These are phyloP conservation scores for Sphaceloma murrayae DNA, from an alignment of 2,329 filamentous ascomycete species.

Conservation along the genomic window DNA sequence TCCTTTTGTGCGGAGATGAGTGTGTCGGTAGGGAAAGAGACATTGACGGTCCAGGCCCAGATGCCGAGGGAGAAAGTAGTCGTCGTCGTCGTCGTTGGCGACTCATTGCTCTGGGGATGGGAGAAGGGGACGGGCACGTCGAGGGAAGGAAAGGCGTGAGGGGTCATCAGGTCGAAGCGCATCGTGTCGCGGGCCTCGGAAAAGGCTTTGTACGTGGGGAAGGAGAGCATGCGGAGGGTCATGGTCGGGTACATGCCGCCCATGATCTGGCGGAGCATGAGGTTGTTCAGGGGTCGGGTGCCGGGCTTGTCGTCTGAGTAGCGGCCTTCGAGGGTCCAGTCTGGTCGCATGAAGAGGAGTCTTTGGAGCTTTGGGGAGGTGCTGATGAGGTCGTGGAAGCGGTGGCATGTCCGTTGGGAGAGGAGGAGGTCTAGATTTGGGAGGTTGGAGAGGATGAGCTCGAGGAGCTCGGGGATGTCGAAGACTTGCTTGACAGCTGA, in stretches of 20 bases:
- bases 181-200: neutral
- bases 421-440: constrained; percentile 27
- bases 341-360: constrained; percentile 29
- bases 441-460: constrained; percentile 30
- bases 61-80: too few relatives aligned
- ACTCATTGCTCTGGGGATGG: too few relatives aligned
- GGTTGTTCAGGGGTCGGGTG: constrained; percentile 29
- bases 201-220: neutral
- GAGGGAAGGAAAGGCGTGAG: neutral
- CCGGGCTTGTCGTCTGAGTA: constrained; percentile 23
- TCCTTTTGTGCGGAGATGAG: constrained; percentile 15
- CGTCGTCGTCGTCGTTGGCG: too few relatives aligned
- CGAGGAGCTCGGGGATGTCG: constrained; percentile 32
- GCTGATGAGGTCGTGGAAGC: constrained; percentile 25
- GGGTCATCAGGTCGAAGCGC: neutral
- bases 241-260: constrained; percentile 29
- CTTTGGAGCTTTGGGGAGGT: constrained; percentile 26
- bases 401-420: constrained; percentile 25
- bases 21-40: constrained; percentile 25
- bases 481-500: constrained; percentile 24
- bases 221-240: constrained; percentile 20
- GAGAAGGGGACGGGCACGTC: neutral
- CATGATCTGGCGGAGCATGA: constrained; percentile 27
- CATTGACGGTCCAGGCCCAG: constrained; percentile 29
- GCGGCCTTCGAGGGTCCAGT: constrained; percentile 25